These are phyloP conservation scores for Orbilia ellipsospora DNA, from an alignment of 2,329 filamentous ascomycete species.

Conservation along the genomic window DNA sequence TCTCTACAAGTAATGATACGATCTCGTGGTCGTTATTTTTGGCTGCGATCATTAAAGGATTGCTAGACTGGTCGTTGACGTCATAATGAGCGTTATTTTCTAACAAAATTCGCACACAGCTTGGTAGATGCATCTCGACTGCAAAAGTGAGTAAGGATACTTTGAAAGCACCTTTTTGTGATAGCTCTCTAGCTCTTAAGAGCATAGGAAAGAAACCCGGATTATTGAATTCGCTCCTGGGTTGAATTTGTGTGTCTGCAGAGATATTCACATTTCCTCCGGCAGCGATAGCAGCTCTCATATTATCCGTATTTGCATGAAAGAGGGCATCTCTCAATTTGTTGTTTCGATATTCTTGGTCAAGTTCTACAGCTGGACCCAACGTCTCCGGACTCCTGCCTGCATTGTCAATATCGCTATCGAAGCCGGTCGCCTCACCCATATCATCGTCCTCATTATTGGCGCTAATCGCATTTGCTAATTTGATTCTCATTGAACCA, in stretches of 20 bases:
- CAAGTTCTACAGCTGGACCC: too few species aligned
- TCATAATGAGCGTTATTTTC: not conserved
- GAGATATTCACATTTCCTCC: not conserved
- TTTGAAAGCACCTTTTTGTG: not conserved
- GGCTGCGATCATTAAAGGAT: constrained; percentile 1
- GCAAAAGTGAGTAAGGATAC: not conserved
- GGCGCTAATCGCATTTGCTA: too few species aligned
- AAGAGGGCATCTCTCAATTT: not conserved
- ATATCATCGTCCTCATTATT: too few species aligned
- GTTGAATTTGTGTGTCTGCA: not conserved
- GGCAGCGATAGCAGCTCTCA: not conserved
- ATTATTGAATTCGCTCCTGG: not conserved
- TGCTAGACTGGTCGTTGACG: not conserved
- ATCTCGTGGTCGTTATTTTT: not conserved
- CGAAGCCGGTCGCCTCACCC: too few species aligned
- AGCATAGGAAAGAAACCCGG: not conserved
- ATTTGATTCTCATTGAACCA: not conserved
- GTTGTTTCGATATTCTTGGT: not conserved
- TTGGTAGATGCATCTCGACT: not conserved
- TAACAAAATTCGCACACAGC: not conserved
- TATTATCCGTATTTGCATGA: not conserved
- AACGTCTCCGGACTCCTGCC: too few species aligned
- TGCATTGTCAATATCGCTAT: too few species aligned
- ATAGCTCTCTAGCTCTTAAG: not conserved
- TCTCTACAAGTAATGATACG: not conserved